A percentile compares a stretch with the other conserved stretches of the same genome.
Conservation (phyloP, 371 early-diverging fungal species). For the Mucor indicus region DNA sequence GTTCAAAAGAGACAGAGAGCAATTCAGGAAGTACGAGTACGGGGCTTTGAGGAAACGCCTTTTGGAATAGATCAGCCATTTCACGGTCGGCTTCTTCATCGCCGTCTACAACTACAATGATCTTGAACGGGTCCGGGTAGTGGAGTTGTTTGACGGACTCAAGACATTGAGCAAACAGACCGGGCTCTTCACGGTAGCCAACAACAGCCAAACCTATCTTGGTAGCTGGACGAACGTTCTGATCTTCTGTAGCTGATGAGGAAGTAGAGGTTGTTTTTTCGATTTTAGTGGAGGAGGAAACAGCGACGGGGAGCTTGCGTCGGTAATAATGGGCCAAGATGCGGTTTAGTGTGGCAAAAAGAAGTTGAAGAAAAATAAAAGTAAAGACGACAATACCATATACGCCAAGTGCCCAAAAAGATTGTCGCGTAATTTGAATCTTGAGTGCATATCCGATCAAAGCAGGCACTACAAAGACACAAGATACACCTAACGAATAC, state of each 20-base stretch:
- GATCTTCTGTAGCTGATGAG: too few relatives aligned
- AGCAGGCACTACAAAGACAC: constrained; percentile 44
- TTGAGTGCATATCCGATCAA: constrained; percentile 40
- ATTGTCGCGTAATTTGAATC: constrained; percentile 22
- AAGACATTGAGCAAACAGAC: constrained; percentile 52
- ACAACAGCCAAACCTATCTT: constrained; percentile 50
- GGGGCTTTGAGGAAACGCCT: constrained; percentile 47
- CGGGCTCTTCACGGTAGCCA: constrained; percentile 64
- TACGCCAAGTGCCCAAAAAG: constrained; percentile 39
- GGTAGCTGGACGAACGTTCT: constrained; percentile 10
- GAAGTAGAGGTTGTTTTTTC: too few relatives aligned
- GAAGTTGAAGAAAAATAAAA: constrained; percentile 37
- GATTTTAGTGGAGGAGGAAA: constrained; percentile 2
- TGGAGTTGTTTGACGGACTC: constrained; percentile 49
- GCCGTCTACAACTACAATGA: constrained; percentile 62
- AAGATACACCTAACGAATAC: constrained; percentile 38
- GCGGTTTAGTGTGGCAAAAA: constrained; percentile 44
- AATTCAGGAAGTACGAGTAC: constrained; percentile 46
- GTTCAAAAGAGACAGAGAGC: constrained; percentile 31
- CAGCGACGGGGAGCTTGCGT: constrained; percentile 3
- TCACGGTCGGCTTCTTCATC: constrained; percentile 56
- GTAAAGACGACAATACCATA: constrained; percentile 43
- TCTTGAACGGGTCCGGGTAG: constrained; percentile 53
- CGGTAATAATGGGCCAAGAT: constrained; percentile 16
- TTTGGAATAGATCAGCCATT: constrained; percentile 59